These are phyloP conservation scores for Candida dendrica DNA, from an alignment of 805 yeast genomes.

Conservation along the genomic window DNA sequence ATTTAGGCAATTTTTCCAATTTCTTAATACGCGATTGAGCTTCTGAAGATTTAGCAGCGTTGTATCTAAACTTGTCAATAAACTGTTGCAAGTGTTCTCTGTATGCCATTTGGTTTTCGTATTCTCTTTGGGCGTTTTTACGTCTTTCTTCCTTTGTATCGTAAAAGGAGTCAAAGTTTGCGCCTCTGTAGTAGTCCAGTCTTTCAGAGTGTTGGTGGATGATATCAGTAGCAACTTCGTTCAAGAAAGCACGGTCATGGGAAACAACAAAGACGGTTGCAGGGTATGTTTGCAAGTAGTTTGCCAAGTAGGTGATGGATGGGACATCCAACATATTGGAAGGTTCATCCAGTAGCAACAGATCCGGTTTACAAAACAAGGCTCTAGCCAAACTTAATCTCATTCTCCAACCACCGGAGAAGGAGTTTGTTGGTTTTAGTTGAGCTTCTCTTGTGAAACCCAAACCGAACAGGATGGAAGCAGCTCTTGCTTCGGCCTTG, in stretches of 20 bases:
- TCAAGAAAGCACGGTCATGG: conserved; percentile 94
- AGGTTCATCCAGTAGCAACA: conserved; percentile 93
- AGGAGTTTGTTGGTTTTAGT: conserved; percentile 72
- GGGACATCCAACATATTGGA: conserved; percentile 99
- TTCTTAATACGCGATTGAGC: conserved; percentile 98
- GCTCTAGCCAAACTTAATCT: conserved; percentile 97
- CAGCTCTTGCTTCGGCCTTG: conserved; percentile 96
- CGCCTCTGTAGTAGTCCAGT: conserved; percentile 89
- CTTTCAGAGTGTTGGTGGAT: conserved; percentile 97
- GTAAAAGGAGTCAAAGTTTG: conserved; percentile 89
- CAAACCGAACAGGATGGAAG: conserved; percentile 83
- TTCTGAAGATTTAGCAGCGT: conserved; percentile 95
- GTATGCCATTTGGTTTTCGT: conserved; percentile 94
- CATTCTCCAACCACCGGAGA: conserved; percentile 99
- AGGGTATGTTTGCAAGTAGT: conserved; percentile 83
- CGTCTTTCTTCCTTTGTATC: conserved; percentile 92
- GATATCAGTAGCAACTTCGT: conserved; percentile 97
- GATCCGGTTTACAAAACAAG: conserved; percentile 92
- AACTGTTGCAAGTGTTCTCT: conserved; percentile 90
- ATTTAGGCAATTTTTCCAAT: conserved; percentile 84
- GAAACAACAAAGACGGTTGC: conserved; percentile 93
- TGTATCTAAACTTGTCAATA: conserved; percentile 93
- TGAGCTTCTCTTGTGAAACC: conserved; percentile 92
- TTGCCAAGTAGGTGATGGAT: conserved; percentile 87
- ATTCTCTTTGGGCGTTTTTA: conserved; percentile 88